Conservation (phyloP, 2,329 filamentous ascomycete species). For the Teratosphaeria viscida region DNA sequence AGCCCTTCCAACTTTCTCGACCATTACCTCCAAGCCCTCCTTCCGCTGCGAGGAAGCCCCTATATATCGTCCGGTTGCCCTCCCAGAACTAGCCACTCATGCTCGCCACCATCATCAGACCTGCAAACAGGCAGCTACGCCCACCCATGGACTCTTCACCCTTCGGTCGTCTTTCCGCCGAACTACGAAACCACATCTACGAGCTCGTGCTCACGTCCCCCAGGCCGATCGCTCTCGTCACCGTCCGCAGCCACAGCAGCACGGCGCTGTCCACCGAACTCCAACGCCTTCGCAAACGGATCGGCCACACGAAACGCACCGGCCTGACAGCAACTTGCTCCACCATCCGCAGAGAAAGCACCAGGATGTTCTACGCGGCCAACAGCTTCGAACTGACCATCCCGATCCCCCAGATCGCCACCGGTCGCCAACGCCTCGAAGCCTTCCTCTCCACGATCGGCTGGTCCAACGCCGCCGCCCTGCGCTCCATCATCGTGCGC, state of each 20-base stretch:
- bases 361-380: slow-evolving; percentile 1
- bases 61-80: not conserved
- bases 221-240: not conserved
- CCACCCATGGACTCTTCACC: slow-evolving; percentile 1
- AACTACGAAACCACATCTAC: slow-evolving; percentile 4
- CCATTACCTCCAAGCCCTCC: not conserved
- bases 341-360: not conserved
- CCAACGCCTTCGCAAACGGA: not conserved
- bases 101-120: not conserved
- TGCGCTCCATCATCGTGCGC: not conserved
- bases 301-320: not conserved
- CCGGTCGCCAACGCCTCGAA: not conserved
- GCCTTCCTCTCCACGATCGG: not conserved
- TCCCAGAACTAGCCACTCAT: not conserved
- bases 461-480: not conserved
- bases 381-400: not conserved
- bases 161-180: not conserved
- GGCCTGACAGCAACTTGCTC: slow-evolving; percentile 1
- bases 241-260: not conserved
- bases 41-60: not conserved
- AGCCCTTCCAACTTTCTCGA: not conserved
- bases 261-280: not conserved
- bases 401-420: not conserved
- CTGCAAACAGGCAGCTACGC: not conserved
- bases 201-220: not conserved